Percentiles rank a stretch among this genome's conserved stretches.
phyloP scores from a whole-genome alignment of 495 filamentous ascomycete genomes.

The Penicillium nucicola region DNA sequence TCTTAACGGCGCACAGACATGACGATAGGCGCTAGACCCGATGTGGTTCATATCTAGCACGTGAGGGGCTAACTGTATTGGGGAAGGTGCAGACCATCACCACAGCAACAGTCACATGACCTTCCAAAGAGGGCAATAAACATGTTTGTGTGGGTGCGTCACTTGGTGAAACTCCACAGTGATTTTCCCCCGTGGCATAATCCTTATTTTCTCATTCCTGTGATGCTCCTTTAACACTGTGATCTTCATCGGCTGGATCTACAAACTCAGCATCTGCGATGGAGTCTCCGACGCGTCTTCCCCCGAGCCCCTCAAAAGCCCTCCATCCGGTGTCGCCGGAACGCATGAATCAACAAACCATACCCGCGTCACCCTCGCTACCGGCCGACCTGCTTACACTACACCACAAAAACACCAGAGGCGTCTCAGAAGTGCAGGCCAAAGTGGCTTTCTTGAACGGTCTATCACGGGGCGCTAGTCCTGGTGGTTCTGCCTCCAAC shows the following conservation, averaged over 20 bases:
- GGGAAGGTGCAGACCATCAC: constrained; percentile 20
- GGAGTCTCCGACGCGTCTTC: constrained; percentile 41
- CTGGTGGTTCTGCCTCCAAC: constrained; percentile 50
- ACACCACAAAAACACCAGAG: constrained; percentile 40
- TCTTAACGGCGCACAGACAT: constrained; percentile 16
- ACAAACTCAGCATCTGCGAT: constrained; percentile 25
- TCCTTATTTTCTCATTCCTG: constrained; percentile 7
- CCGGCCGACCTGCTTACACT: constrained; percentile 41
- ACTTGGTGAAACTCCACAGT: constrained; percentile 23
- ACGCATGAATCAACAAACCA: constrained; percentile 69
- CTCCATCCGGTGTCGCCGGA: constrained; percentile 75
- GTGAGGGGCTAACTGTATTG: constrained; percentile 8
- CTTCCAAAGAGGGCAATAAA: constrained; percentile 30
- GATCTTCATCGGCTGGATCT: constrained; percentile 6
- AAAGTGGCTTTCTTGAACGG: constrained; percentile 84
- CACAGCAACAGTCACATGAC: constrained; percentile 40
- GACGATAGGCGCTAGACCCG: constrained; percentile 14
- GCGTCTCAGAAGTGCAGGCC: constrained; percentile 73
- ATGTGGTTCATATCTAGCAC: constrained; percentile 6
- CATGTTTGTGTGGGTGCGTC: constrained; percentile 34
- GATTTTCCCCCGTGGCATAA: constrained; percentile 16
- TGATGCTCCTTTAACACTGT: constrained; percentile 22
- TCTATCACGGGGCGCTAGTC: constrained; percentile 58
- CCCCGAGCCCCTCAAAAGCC: constrained; percentile 55
- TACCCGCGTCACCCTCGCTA: constrained; percentile 51